phyloP scores from a whole-genome alignment of 2,329 filamentous ascomycete genomes.

The Aspergillus ochraceoroseus region DNA sequence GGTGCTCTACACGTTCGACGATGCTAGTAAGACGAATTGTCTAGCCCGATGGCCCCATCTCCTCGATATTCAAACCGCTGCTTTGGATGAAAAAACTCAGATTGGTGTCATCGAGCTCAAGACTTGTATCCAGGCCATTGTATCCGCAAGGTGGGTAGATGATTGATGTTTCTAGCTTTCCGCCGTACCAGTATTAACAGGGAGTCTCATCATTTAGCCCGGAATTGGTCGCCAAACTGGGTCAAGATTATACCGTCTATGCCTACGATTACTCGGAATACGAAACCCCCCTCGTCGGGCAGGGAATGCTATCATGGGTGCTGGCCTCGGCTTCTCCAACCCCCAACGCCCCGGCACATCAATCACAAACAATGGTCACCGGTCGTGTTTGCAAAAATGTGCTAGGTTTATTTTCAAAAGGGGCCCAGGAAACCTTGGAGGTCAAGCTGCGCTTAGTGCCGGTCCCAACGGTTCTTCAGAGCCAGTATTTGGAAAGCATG shows the following conservation, averaged over 20 bases:
- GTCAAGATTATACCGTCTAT: constrained; percentile 91
- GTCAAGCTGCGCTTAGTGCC: constrained; percentile 83
- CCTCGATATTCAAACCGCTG: constrained; percentile 72
- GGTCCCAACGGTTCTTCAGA: constrained; percentile 61
- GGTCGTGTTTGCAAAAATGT: constrained; percentile 85
- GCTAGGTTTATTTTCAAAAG: constrained; percentile 76
- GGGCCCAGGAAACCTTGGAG: constrained; percentile 78
- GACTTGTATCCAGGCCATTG: constrained; percentile 79
- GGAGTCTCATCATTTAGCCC: constrained; percentile 58
- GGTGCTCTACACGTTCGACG: constrained; percentile 93
- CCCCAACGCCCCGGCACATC: constrained; percentile 52
- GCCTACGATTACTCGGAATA: constrained; percentile 95
- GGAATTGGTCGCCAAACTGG: constrained; percentile 69
- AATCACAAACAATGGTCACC: constrained; percentile 67
- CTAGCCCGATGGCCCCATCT: constrained; percentile 78
- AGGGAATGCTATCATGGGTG: constrained; percentile 87
- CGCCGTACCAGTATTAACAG: no score
- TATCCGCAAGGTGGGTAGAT: constrained; percentile 54
- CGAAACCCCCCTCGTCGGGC: constrained; percentile 85
- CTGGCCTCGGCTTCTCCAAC: constrained; percentile 59
- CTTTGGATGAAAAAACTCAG: constrained; percentile 70
- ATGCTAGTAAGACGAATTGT: constrained; percentile 80
- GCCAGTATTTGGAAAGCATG: constrained; percentile 58
- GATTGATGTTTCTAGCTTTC: constrained; percentile 3
- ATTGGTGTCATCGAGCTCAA: constrained; percentile 86